Conservation (phyloP, 2,329 filamentous ascomycete genomes). For the Pyrenophora teres region DNA sequence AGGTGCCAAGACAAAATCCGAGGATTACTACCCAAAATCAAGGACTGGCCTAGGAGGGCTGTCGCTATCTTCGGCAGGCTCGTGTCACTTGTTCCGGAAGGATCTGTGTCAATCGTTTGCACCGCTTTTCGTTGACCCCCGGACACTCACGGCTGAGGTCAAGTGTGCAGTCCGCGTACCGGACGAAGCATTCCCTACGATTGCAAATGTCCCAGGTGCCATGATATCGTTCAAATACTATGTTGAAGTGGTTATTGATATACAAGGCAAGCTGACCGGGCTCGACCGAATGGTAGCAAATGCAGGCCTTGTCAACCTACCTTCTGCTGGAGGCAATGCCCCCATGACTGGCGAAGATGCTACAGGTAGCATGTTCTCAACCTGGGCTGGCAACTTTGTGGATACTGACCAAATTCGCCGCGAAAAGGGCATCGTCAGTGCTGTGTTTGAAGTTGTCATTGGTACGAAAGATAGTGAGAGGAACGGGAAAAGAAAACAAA, state of each 20-base stretch:
- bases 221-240: constrained; percentile 97
- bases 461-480: constrained; percentile 78
- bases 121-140: constrained; percentile 85
- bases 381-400: constrained; percentile 72
- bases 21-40: constrained; percentile 86
- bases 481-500: constrained; percentile 53
- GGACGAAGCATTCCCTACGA: constrained; percentile 90
- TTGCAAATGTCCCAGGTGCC: constrained; percentile 82
- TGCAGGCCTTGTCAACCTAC: constrained; percentile 56
- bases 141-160: constrained; percentile 75
- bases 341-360: constrained; percentile 41
- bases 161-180: constrained; percentile 85
- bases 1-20: constrained; percentile 71
- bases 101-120: constrained; percentile 88
- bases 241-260: constrained; percentile 88
- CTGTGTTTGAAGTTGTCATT: constrained; percentile 83
- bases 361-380: constrained; percentile 54
- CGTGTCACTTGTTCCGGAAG: constrained; percentile 92
- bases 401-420: constrained; percentile 85
- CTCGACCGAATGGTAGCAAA: constrained; percentile 69
- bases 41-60: constrained; percentile 84
- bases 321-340: constrained; percentile 49
- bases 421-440: constrained; percentile 89
- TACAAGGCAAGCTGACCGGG: constrained; percentile 83
- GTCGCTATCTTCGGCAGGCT: constrained; percentile 82